phyloP scores from a whole-genome alignment of 306 rosid species.

The Cucumis melo region DNA sequence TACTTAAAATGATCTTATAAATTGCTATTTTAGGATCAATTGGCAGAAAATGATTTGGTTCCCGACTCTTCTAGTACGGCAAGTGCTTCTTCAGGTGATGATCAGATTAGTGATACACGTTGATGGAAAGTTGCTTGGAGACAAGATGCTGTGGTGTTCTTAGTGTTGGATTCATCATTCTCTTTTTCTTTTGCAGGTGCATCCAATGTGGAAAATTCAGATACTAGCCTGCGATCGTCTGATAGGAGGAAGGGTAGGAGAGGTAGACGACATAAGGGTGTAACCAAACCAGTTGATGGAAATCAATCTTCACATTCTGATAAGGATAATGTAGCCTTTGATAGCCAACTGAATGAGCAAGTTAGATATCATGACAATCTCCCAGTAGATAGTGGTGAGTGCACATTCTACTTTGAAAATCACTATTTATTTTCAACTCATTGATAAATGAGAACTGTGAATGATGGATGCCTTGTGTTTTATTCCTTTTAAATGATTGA shows the following conservation, averaged over 20 bases:
- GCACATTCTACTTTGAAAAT: not conserved
- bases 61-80: constrained; percentile 22
- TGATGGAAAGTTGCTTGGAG: constrained; percentile 17
- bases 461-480: not conserved
- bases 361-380: constrained; percentile 21
- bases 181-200: constrained; percentile 30
- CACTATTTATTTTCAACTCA: not conserved
- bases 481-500: not conserved
- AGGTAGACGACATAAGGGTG: constrained; percentile 49
- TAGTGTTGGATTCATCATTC: constrained; percentile 8
- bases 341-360: constrained; percentile 29
- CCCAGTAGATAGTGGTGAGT: constrained; percentile 36
- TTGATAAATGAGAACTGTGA: not conserved
- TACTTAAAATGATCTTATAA: constrained; percentile 8
- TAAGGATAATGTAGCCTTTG: constrained; percentile 28
- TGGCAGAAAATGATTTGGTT: constrained; percentile 27
- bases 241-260: constrained; percentile 55
- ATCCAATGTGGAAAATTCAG: constrained; percentile 37
- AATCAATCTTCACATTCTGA: constrained; percentile 25
- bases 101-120: constrained; percentile 18
- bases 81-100: constrained; percentile 22
- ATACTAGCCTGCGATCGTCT: constrained; percentile 40
- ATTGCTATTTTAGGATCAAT: constrained; percentile 39
- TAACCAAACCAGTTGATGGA: constrained; percentile 43
- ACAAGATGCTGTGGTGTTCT: not conserved